Percentiles rank a stretch among this genome's conserved stretches.
These are phyloP conservation scores for Wakefieldia striispora DNA, from an alignment of 768 basidiomycete species.

Conservation along the genomic window DNA sequence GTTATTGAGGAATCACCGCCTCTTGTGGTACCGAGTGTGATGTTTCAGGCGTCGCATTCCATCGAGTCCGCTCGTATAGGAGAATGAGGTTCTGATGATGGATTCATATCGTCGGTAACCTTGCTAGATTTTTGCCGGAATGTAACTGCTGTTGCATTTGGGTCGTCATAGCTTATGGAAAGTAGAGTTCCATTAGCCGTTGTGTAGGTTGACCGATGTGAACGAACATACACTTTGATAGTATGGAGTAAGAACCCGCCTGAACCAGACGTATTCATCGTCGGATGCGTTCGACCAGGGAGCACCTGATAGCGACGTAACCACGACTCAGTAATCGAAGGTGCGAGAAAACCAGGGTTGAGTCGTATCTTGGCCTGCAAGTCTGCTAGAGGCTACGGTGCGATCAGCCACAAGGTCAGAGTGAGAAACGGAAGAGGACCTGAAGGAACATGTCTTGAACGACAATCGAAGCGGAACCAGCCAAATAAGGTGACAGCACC, in stretches of 20 bases:
- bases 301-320: slow-evolving; percentile 89
- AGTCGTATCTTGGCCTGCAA: slow-evolving; percentile 70
- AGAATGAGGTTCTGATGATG: slow-evolving; percentile 6
- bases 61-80: slow-evolving; percentile 16
- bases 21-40: neutral
- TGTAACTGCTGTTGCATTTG: slow-evolving; percentile 52
- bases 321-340: slow-evolving; percentile 84
- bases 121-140: slow-evolving; percentile 40
- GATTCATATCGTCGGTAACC: slow-evolving; percentile 5
- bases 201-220: neutral
- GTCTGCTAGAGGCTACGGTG: slow-evolving; percentile 65
- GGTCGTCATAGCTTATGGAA: slow-evolving; percentile 58
- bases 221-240: slow-evolving; percentile 70
- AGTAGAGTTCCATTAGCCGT: neutral
- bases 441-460: slow-evolving; percentile 83
- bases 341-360: slow-evolving; percentile 66
- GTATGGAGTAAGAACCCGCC: slow-evolving; percentile 86
- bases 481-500: slow-evolving; percentile 69
- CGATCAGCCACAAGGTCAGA: slow-evolving; percentile 6
- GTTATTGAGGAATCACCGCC: neutral
- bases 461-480: slow-evolving; percentile 83
- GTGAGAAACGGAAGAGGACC: slow-evolving; percentile 36
- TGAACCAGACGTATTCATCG: slow-evolving; percentile 85
- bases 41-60: slow-evolving; percentile 1
- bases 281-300: slow-evolving; percentile 95